Evolutionary conservation across 495 filamentous ascomycete genomes (phyloP).

Genomic region (Viridothelium virens): DNA sequence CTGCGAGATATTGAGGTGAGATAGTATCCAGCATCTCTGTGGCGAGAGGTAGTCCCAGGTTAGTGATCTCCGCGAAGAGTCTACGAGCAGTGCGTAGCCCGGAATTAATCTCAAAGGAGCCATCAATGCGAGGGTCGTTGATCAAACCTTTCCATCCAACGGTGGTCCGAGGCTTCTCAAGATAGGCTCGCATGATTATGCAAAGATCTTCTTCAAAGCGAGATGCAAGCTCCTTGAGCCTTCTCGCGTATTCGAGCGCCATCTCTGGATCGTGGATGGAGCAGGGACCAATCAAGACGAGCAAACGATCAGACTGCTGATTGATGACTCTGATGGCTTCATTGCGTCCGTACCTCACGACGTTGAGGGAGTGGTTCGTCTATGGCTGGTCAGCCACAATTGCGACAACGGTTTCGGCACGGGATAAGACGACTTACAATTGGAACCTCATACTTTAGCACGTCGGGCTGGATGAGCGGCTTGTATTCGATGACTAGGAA

Average conservation of each 20-base stretch:
- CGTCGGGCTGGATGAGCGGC: neutral
- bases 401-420: neutral
- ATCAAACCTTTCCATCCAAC: constrained; percentile 98
- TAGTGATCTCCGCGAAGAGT: constrained; percentile 80
- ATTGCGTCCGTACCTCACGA: constrained; percentile 70
- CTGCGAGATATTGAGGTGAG: constrained; percentile 87
- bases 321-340: constrained; percentile 77
- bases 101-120: constrained; percentile 97
- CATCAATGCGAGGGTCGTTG: constrained; percentile 94
- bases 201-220: constrained; percentile 71
- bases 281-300: constrained; percentile 89
- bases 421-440: neutral
- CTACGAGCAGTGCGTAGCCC: constrained; percentile 77
- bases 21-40: constrained; percentile 97
- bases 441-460: neutral
- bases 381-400: neutral
- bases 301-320: constrained; percentile 67
- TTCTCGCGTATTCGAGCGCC: constrained; percentile 74
- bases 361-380: constrained; percentile 33
- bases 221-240: constrained; percentile 61
- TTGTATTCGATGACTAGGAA: neutral
- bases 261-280: constrained; percentile 87
- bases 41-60: constrained; percentile 78
- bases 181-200: constrained; percentile 94
- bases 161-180: constrained; percentile 95